Evolutionary conservation across 345 rosid genomes (phyloP).

Genomic region (Gossypium mustelinum): DNA sequence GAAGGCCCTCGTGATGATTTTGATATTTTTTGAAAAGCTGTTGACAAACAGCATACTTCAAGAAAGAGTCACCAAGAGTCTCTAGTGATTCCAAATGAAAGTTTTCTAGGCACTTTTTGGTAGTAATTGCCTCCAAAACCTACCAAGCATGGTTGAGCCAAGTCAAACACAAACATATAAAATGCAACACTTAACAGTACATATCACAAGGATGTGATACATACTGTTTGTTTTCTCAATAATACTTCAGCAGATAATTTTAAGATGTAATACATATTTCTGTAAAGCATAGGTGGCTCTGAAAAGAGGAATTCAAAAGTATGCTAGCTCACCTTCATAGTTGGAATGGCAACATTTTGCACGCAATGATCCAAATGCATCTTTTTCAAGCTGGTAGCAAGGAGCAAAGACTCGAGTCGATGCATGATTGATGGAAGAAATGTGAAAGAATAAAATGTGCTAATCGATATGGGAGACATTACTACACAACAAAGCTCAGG

Average conservation of each 20-base stretch:
- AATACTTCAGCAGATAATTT: no score
- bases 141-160: slow-evolving; percentile 21
- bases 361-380: slow-evolving; percentile 34
- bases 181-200: no score
- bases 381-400: slow-evolving; percentile 63
- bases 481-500: slow-evolving; percentile 73
- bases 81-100: slow-evolving; percentile 88
- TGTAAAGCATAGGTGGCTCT: not conserved
- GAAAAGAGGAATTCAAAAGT: not conserved
- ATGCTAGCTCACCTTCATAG: slow-evolving; percentile 50
- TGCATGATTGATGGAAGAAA: slow-evolving; percentile 79
- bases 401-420: slow-evolving; percentile 68
- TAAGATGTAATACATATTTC: no score
- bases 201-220: no score
- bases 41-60: slow-evolving; percentile 75
- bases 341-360: slow-evolving; percentile 53
- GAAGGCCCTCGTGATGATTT: slow-evolving; percentile 73
- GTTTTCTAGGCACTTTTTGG: slow-evolving; percentile 71
- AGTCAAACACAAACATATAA: not conserved
- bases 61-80: slow-evolving; percentile 92
- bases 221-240: no score
- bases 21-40: slow-evolving; percentile 53
- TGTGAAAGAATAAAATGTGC: slow-evolving; percentile 60
- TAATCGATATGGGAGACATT: slow-evolving; percentile 60
- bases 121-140: slow-evolving; percentile 88